phyloP scores from a whole-genome alignment of 352 stramenopile species.

The Globisporangium uncinulatum region DNA sequence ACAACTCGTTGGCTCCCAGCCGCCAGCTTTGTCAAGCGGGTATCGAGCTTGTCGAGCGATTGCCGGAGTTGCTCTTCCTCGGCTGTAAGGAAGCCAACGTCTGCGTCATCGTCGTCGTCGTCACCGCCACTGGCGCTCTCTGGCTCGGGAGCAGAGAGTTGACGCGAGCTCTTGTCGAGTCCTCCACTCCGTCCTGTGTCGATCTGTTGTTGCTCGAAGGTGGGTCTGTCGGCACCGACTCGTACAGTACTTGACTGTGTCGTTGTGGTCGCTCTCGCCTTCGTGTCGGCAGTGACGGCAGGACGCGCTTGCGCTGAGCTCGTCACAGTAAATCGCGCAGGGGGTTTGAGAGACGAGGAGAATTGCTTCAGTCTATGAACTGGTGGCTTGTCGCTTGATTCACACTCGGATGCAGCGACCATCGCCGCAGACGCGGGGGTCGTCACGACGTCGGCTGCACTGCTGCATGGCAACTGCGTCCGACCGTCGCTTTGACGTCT shows the following conservation, averaged over 20 bases:
- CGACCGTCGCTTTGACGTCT: too few relatives aligned
- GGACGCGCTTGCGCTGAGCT: neutral
- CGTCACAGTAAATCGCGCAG: neutral
- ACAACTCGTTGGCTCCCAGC: neutral
- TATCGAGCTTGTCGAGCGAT: slow-evolving; percentile 53
- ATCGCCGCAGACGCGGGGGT: too few relatives aligned
- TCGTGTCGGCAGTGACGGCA: neutral
- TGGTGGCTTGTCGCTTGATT: too few relatives aligned
- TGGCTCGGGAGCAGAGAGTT: neutral
- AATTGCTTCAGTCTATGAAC: neutral
- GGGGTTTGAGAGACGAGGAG: slow-evolving; percentile 1
- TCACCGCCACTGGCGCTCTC: neutral
- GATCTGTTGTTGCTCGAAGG: too few relatives aligned
- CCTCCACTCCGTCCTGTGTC: too few relatives aligned
- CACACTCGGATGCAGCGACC: too few relatives aligned
- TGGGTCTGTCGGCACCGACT: neutral
- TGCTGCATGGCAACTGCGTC: too few relatives aligned
- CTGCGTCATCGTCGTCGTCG: slow-evolving; percentile 19
- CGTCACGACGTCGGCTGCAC: too few relatives aligned
- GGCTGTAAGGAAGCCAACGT: slow-evolving; percentile 13
- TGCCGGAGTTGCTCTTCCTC: slow-evolving; percentile 42
- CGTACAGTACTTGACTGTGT: too few relatives aligned
- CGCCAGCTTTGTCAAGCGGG: slow-evolving; percentile 22
- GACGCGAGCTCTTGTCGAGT: too few relatives aligned
- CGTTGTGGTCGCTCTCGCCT: too few relatives aligned